Evolutionary conservation across 2,329 filamentous ascomycete genomes (phyloP).

Genomic region (Pseudofabraea citricarpa): DNA sequence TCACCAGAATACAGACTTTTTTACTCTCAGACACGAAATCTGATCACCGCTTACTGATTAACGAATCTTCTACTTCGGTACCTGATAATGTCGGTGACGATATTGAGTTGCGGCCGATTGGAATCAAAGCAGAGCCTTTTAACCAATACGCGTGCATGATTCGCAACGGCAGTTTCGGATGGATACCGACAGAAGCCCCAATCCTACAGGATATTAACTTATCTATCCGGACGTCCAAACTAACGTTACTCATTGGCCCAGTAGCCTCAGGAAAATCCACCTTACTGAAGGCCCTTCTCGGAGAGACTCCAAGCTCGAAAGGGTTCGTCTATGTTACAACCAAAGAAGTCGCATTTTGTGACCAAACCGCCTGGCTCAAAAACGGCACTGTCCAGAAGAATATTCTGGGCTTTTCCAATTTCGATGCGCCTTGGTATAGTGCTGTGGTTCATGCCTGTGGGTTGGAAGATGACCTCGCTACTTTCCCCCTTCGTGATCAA

Average conservation of each 20-base stretch:
- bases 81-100: neutral
- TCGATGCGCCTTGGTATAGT: conserved; percentile 23
- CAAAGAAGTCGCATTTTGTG: conserved; percentile 33
- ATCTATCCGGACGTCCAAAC: conserved; percentile 1
- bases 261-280: conserved; percentile 27
- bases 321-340: conserved; percentile 10
- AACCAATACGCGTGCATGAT: neutral
- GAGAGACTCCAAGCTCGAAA: conserved; percentile 11
- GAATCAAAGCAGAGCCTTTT: too few species aligned
- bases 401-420: conserved; percentile 29
- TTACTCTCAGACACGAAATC: conserved; percentile 12
- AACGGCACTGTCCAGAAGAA: conserved; percentile 36
- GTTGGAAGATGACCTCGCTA: conserved; percentile 17
- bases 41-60: neutral
- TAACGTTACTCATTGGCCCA: conserved; percentile 25
- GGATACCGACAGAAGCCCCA: neutral
- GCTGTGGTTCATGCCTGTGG: conserved; percentile 19
- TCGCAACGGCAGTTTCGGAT: neutral
- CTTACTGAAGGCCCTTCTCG: conserved; percentile 23
- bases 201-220: neutral
- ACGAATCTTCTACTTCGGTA: neutral
- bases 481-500: conserved; percentile 21
- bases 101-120: neutral
- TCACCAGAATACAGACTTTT: conserved; percentile 20
- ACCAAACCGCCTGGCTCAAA: conserved; percentile 39